phyloP scores from a whole-genome alignment of 2,329 filamentous ascomycete species.

The Byssothecium circinans region DNA sequence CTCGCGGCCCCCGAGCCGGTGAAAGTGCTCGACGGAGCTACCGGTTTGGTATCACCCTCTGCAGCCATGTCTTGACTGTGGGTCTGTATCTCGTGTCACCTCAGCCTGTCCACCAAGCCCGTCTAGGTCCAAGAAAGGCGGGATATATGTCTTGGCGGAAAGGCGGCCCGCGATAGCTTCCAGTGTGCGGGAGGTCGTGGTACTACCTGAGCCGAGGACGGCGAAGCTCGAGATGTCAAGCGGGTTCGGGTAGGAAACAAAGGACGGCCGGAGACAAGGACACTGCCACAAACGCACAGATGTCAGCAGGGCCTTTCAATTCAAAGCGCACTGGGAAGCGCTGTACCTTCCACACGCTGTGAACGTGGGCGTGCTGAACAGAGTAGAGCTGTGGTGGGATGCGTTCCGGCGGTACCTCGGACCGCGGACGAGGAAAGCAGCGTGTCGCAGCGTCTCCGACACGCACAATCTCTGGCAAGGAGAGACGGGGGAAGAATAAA shows the following conservation, averaged over 20 bases:
- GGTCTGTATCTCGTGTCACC: constrained; percentile 11
- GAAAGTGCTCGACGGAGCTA: constrained; percentile 30
- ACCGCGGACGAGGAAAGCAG: constrained; percentile 14
- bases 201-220: constrained; percentile 6
- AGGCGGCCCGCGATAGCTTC: constrained; percentile 5
- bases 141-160: constrained; percentile 6
- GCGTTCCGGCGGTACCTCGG: constrained; percentile 9
- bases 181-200: constrained; percentile 6
- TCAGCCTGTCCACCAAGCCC: constrained; percentile 10
- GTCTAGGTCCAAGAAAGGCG: constrained; percentile 4
- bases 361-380: constrained; percentile 5
- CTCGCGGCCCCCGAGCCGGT: constrained; percentile 32
- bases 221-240: constrained; percentile 8
- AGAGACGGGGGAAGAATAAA: constrained; percentile 2
- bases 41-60: constrained; percentile 29
- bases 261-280: constrained; percentile 24
- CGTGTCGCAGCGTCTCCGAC: constrained; percentile 13
- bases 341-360: constrained; percentile 21
- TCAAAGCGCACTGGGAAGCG: constrained; percentile 1
- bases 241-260: constrained; percentile 25
- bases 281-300: constrained; percentile 19
- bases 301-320: constrained; percentile 23
- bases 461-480: constrained; percentile 15
- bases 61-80: constrained; percentile 27
- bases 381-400: constrained; percentile 8